Conservation (phyloP, 768 basidiomycete genomes). For the Baorangia bicolor region DNA sequence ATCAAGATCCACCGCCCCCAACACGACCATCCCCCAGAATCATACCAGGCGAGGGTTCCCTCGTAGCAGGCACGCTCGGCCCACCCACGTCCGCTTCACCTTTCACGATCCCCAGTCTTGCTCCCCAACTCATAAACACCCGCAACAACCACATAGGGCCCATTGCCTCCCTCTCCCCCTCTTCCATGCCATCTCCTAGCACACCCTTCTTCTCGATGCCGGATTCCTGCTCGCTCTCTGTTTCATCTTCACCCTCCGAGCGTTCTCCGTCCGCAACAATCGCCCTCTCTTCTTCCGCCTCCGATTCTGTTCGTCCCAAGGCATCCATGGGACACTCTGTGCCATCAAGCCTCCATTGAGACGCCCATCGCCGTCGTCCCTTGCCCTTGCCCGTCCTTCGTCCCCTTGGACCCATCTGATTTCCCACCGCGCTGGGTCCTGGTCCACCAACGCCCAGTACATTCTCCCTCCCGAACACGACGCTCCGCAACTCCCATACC, state of each 20-base stretch:
- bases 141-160: conserved; percentile 75
- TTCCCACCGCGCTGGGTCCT: conserved; percentile 48
- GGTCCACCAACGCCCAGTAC: conserved; percentile 36
- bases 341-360: conserved; percentile 70
- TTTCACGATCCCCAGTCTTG: conserved; percentile 51
- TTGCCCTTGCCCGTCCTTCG: conserved; percentile 45
- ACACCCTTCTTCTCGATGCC: conserved; percentile 16
- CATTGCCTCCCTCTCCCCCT: conserved; percentile 56
- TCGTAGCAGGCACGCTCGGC: conserved; percentile 12
- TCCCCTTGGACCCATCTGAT: conserved; percentile 42
- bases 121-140: conserved; percentile 78
- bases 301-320: conserved; percentile 70
- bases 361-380: conserved; percentile 38
- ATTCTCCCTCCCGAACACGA: conserved; percentile 64
- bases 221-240: conserved; percentile 31
- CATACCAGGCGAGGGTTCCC: conserved; percentile 17
- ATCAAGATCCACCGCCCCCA: conserved; percentile 15
- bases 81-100: conserved; percentile 21
- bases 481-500: conserved; percentile 62
- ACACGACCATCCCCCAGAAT: background rate
- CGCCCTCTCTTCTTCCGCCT: conserved; percentile 67
- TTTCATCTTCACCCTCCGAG: conserved; percentile 28
- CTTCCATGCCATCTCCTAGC: conserved; percentile 19
- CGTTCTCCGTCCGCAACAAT: conserved; percentile 32
- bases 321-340: conserved; percentile 60